Evolutionary conservation across 768 basidiomycete genomes (phyloP).

Genomic region (Galerina marginata): DNA sequence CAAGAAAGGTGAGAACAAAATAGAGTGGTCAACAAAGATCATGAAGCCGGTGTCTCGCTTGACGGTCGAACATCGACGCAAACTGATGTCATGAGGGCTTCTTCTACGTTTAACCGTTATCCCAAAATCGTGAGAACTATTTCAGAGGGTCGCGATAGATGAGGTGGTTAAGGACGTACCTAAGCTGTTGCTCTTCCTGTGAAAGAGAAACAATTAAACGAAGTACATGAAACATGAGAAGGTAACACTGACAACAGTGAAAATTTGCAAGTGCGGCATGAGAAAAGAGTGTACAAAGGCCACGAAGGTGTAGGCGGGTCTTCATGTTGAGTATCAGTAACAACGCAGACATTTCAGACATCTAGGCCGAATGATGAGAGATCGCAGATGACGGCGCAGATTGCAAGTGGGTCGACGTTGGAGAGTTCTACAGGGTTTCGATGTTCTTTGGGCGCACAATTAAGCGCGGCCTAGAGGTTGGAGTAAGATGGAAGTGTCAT

Average conservation of each 20-base stretch:
- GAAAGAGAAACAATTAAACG: background rate
- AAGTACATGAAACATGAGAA: background rate
- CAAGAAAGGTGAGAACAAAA: too few species aligned
- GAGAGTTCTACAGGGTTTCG: background rate
- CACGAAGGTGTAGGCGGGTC: slow-evolving; percentile 1
- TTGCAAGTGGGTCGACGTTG: slow-evolving; percentile 7
- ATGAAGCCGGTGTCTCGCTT: too few species aligned
- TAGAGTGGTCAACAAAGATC: too few species aligned
- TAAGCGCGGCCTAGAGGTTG: too few species aligned
- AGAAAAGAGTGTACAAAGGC: slow-evolving; percentile 5
- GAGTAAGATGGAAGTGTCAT: background rate
- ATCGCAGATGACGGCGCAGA: slow-evolving; percentile 15
- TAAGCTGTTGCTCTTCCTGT: background rate
- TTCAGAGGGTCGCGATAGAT: background rate
- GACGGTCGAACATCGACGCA: background rate
- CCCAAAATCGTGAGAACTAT: background rate
- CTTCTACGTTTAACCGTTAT: background rate
- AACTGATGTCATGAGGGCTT: slow-evolving; percentile 2
- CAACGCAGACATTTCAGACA: background rate
- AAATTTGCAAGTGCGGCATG: slow-evolving; percentile 1
- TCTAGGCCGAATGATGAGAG: background rate
- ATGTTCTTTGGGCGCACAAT: too few species aligned
- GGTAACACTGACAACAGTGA: background rate
- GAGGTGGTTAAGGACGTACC: background rate
- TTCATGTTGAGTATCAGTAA: background rate